phyloP scores from a whole-genome alignment of 2,329 filamentous ascomycete species.

The Ceratocystiopsis sp. region DNA sequence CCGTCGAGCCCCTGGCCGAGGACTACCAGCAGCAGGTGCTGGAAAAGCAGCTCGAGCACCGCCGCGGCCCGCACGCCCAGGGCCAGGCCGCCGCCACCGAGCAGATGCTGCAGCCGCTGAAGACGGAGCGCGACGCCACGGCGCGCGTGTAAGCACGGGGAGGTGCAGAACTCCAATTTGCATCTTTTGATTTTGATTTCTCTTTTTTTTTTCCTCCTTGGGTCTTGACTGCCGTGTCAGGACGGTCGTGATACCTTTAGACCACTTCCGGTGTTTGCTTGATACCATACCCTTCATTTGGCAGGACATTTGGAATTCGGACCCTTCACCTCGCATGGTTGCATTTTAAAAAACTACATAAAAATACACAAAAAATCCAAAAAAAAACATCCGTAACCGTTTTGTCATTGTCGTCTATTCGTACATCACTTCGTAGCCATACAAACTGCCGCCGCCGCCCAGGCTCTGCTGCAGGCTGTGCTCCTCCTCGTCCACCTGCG shows the following conservation, averaged over 20 bases:
- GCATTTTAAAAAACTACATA: too few relatives aligned
- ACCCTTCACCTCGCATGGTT: too few relatives aligned
- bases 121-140: slow-evolving; percentile 4
- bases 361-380: too few relatives aligned
- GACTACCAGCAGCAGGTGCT: background rate
- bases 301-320: too few relatives aligned
- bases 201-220: background rate
- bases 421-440: too few relatives aligned
- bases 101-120: background rate
- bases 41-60: background rate
- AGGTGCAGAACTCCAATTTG: too few relatives aligned
- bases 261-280: too few relatives aligned
- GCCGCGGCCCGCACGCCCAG: too few relatives aligned
- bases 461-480: background rate
- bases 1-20: slow-evolving; percentile 4
- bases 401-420: background rate
- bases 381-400: background rate
- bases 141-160: slow-evolving; percentile 1
- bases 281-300: too few relatives aligned
- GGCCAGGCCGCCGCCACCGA: too few relatives aligned
- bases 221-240: background rate
- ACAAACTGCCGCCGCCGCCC: too few relatives aligned
- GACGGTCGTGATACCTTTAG: too few relatives aligned
- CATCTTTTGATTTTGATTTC: background rate
- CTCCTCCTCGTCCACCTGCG: slow-evolving; percentile 5